phyloP scores from a whole-genome alignment of 1,139 yeast species.

The Debaryomycetaceae sp. region DNA sequence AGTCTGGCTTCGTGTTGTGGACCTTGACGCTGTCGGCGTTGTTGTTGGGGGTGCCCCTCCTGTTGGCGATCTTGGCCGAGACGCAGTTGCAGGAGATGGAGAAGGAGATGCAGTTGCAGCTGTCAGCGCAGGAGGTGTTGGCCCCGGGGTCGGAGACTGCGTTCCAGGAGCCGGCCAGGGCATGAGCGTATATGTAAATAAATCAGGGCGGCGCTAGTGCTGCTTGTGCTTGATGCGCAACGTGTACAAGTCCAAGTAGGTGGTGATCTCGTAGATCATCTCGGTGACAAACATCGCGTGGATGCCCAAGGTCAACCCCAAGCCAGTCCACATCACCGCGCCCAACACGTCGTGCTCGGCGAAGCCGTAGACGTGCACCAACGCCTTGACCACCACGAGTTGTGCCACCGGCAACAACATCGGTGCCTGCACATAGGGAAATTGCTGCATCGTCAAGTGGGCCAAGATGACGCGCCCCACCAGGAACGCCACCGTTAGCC shows the following conservation, averaged over 20 bases:
- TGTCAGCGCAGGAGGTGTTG: conserved; percentile 77
- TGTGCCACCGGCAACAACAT: conserved; percentile 64
- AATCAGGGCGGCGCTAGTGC: conserved; percentile 24
- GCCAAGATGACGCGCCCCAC: conserved; percentile 90
- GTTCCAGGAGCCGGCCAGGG: conserved; percentile 17
- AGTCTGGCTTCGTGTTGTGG: conserved; percentile 81
- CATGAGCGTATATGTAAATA: conserved; percentile 5
- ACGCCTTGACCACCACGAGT: conserved; percentile 36
- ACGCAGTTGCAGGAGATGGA: conserved; percentile 93
- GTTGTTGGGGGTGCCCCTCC: conserved; percentile 87
- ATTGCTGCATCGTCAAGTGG: conserved; percentile 74
- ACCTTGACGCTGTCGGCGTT: conserved; percentile 76
- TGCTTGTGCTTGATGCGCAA: conserved; percentile 79
- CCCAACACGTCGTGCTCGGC: conserved; percentile 35
- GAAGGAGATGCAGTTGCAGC: conserved; percentile 83
- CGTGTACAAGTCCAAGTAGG: conserved; percentile 80
- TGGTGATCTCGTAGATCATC: conserved; percentile 77
- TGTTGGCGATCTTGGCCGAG: conserved; percentile 85
- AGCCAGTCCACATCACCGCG: conserved; percentile 63
- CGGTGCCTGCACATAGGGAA: conserved; percentile 72
- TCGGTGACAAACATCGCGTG: conserved; percentile 80
- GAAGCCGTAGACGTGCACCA: conserved; percentile 36
- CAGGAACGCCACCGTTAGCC: conserved; percentile 71
- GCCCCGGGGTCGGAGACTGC: conserved; percentile 71
- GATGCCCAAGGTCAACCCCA: conserved; percentile 72